Evolutionary conservation across 768 basidiomycete genomes (phyloP), one percentile per base, ranked within the genome.

Genomic region (Macrocybe gigantea): DNA sequence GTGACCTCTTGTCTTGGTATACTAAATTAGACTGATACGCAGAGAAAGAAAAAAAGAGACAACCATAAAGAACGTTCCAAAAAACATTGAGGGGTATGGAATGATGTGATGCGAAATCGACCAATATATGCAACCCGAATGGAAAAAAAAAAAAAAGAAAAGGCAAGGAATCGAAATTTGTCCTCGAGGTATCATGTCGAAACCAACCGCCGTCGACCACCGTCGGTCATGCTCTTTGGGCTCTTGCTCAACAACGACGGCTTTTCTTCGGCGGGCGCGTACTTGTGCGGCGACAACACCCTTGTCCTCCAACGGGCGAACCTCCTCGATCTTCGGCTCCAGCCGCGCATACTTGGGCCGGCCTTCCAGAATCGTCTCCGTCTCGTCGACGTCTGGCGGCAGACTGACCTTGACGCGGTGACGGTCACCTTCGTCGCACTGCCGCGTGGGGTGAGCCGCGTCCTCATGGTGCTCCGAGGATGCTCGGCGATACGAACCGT

Each of bases 341-440:
- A 53, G 40, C 50, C 51, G 53, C 31, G 56, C 44, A 49, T 56
- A 55, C 35, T 54, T 57, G 14, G 48, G 53, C 14, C 55, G 50
- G n/a, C 59, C 59, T 34, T 60, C 62, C 44, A 61, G 51, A 44
- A 62, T 58, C 37, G 60, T 64, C 47, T 58, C 62, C 15, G 56
- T 48, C 38, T 52, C 61, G 42, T 51, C 51, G 50, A 57, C 64
- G 58, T 48, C 57, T 57, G n/a, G 31, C 35, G 32, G 8, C 32
- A 13, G 22, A 44, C 31, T 11, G 29, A 33, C 42, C 42, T 33
- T 44, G 41, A 41, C 38, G 53, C 53, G n/a, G 47, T 38, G 29
- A 57, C 57, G 33, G 45, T 50, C 38, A 48, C 45, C 29, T 44
- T 36, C 12, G 29, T 40, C 2, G 31, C 52, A 43, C 48, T 46